Percentiles rank a stretch among this genome's conserved stretches.
These are phyloP conservation scores for Eucalyptus viminalis DNA, from an alignment of 345 rosid species.

Conservation along the genomic window DNA sequence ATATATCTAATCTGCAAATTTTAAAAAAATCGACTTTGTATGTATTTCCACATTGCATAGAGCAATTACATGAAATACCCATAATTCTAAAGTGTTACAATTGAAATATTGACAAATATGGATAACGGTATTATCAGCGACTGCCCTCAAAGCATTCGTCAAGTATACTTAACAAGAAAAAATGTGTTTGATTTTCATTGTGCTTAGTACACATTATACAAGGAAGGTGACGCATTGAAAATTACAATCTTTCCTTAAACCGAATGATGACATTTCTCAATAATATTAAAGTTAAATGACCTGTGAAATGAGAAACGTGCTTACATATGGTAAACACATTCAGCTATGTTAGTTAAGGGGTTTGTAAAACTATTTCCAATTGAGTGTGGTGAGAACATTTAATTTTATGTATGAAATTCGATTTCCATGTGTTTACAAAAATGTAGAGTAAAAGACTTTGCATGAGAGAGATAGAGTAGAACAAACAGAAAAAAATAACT, in stretches of 20 bases:
- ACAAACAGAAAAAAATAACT: fast-evolving
- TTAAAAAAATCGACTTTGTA: background rate
- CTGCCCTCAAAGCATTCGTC: fast-evolving
- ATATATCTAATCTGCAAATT: background rate
- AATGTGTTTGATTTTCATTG: background rate
- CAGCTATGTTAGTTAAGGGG: fast-evolving
- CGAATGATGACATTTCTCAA: background rate
- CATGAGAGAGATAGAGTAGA: background rate
- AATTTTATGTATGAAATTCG: background rate
- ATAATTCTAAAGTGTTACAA: background rate
- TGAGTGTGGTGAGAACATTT: too few relatives aligned
- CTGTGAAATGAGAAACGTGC: background rate
- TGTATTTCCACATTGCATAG: background rate
- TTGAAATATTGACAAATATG: background rate
- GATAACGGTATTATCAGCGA: background rate
- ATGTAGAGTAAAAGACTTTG: too few relatives aligned
- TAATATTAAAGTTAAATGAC: background rate
- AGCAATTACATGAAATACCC: background rate
- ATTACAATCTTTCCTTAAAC: background rate
- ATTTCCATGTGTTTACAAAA: too few relatives aligned
- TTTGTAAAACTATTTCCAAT: background rate
- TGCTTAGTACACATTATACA: background rate
- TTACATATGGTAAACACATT: background rate
- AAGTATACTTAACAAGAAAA: background rate
- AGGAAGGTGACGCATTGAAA: background rate